These are phyloP conservation scores for Zychaea mexicana DNA, from an alignment of 371 early-diverging fungal species.

Conservation along the genomic window DNA sequence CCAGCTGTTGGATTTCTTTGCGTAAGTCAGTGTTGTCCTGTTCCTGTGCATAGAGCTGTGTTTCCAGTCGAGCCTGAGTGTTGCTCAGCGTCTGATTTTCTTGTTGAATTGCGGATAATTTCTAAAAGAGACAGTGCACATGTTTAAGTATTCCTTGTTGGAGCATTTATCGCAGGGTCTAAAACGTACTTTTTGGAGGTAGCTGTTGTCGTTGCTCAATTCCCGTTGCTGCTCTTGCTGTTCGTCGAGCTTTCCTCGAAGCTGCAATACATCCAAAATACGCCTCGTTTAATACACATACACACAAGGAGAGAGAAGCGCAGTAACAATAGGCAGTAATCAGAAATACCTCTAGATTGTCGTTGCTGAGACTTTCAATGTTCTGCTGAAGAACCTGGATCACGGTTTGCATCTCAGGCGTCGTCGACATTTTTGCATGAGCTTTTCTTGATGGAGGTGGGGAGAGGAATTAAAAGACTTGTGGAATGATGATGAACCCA, in stretches of 20 bases:
- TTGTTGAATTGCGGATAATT: conserved; percentile 30
- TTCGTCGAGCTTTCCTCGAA: conserved; percentile 38
- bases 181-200: conserved; percentile 47
- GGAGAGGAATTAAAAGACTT: conserved; percentile 8
- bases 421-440: conserved; percentile 15
- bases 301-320: background rate
- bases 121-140: no score
- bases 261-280: conserved; percentile 14
- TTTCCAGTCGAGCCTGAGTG: conserved; percentile 49
- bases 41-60: conserved; percentile 49
- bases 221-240: conserved; percentile 29
- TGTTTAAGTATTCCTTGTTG: no score
- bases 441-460: background rate
- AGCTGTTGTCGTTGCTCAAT: conserved; percentile 35
- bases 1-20: conserved; percentile 42
- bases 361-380: conserved; percentile 25
- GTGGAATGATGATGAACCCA: conserved; percentile 2
- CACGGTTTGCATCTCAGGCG: conserved; percentile 26
- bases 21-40: conserved; percentile 35
- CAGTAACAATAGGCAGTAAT: no score
- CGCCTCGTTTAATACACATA: background rate
- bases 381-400: conserved; percentile 28
- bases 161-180: background rate
- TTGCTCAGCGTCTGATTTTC: conserved; percentile 45
- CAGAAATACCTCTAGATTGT: conserved; percentile 30